A percentile compares a stretch with the other conserved stretches of the same genome.
Conservation (phyloP, 2,329 filamentous ascomycete genomes). For the Sporothrix protearum region DNA sequence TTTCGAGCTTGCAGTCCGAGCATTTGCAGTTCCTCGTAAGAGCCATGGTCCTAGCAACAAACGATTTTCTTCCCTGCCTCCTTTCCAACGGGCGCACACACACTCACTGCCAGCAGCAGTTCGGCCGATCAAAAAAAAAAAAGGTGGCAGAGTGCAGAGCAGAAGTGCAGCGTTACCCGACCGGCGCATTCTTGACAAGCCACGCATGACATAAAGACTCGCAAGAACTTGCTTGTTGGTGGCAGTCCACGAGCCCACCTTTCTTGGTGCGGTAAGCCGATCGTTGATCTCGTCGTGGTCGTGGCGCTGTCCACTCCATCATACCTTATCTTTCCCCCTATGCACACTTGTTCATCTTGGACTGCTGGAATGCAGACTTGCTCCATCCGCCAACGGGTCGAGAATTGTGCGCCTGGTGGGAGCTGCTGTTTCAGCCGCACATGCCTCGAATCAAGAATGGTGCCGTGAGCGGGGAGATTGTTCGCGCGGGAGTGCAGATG, state of each 20-base stretch:
- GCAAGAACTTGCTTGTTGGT: not conserved
- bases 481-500: not conserved
- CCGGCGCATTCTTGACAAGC: not conserved
- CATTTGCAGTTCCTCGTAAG: not conserved
- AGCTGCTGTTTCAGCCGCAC: conserved; percentile 6
- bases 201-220: not conserved
- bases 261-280: not conserved
- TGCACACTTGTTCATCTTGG: not conserved
- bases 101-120: not conserved
- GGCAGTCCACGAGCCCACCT: not conserved
- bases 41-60: not conserved
- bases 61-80: not conserved
- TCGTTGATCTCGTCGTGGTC: not conserved
- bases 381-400: not conserved
- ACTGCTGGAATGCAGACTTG: not conserved
- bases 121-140: not conserved
- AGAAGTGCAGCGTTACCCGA: not conserved
- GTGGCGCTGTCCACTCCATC: not conserved
- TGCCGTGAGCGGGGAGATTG: not conserved
- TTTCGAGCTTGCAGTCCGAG: not conserved
- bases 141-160: not conserved
- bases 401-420: not conserved
- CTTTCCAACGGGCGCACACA: not conserved
- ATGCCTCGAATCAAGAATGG: not conserved
- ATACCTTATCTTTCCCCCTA: not conserved